Evolutionary conservation across 2,329 filamentous ascomycete species (phyloP).

Genomic region (Apiospora kogelbergensis): DNA sequence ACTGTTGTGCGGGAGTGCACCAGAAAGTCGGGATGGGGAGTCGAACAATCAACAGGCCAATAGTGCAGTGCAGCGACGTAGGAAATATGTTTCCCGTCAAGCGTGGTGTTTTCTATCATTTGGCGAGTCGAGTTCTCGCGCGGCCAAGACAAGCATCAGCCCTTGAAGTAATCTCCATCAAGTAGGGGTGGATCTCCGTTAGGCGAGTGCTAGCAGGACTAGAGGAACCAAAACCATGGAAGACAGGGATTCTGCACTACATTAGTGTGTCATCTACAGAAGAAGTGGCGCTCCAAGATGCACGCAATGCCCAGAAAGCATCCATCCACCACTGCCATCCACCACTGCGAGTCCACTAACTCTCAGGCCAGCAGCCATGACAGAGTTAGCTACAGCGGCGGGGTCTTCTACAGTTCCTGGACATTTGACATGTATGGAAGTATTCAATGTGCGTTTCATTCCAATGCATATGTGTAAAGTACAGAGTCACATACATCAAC

Average conservation of each 20-base stretch:
- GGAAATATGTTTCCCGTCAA: not conserved
- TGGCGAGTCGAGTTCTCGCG: not conserved
- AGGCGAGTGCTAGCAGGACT: not conserved
- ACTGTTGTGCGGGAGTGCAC: not conserved
- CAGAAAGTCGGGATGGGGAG: not conserved
- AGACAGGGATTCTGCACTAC: slow-evolving; percentile 3
- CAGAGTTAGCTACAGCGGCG: not conserved
- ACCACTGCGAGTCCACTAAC: not conserved
- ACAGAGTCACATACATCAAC: not conserved
- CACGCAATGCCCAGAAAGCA: not conserved
- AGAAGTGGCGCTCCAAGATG: not conserved
- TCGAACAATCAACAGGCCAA: not conserved
- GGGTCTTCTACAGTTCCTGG: not conserved
- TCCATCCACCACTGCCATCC: not conserved
- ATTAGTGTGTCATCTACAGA: not conserved
- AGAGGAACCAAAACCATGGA: slow-evolving; percentile 3
- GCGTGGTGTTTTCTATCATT: not conserved
- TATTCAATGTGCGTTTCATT: not conserved
- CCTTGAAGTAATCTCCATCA: not conserved
- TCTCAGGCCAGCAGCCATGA: not conserved
- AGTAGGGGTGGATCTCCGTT: not conserved
- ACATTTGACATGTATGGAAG: no score
- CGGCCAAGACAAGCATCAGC: not conserved
- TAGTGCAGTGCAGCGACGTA: not conserved
- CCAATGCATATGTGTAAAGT: not conserved